phyloP scores from a whole-genome alignment of 306 rosid species.

The Mimosa pudica region DNA sequence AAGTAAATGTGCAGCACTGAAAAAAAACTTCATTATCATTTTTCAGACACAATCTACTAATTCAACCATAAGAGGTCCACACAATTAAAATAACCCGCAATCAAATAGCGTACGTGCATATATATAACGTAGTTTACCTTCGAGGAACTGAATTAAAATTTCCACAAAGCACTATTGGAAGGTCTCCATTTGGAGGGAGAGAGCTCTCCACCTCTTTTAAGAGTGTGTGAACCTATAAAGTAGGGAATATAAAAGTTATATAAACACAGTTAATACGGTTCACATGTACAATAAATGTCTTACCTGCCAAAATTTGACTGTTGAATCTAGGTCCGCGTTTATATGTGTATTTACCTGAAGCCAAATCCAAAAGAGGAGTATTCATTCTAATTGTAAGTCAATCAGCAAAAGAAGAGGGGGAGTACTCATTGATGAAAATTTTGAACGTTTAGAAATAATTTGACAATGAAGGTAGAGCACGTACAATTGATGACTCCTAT shows the following conservation, averaged over 20 bases:
- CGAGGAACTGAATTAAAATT: slow-evolving; percentile 95
- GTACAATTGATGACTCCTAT: too few relatives aligned
- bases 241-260: slow-evolving; percentile 31
- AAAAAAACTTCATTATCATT: slow-evolving; percentile 43
- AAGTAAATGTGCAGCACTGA: slow-evolving; percentile 96
- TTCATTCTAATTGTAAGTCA: too few relatives aligned
- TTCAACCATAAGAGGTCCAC: slow-evolving; percentile 11
- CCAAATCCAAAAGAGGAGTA: slow-evolving; percentile 27
- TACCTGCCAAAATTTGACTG: slow-evolving; percentile 99
- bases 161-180: slow-evolving; percentile 99
- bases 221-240: slow-evolving; percentile 84
- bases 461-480: neutral
- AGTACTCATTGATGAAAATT: too few relatives aligned
- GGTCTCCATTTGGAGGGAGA: slow-evolving; percentile 90
- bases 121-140: slow-evolving; percentile 54
- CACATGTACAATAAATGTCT: slow-evolving; percentile 27
- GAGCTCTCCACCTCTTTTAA: slow-evolving; percentile 90
- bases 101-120: neutral
- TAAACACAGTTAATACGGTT: neutral
- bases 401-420: too few relatives aligned
- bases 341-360: slow-evolving; percentile 92
- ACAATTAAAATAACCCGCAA: neutral
- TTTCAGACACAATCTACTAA: slow-evolving; percentile 30
- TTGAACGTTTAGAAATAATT: too few relatives aligned
- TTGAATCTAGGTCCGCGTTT: slow-evolving; percentile 77